Percentiles rank a stretch among this genome's conserved stretches.
phyloP scores from a whole-genome alignment of 1,139 yeast genomes.

The Saccharomyces hybrid region DNA sequence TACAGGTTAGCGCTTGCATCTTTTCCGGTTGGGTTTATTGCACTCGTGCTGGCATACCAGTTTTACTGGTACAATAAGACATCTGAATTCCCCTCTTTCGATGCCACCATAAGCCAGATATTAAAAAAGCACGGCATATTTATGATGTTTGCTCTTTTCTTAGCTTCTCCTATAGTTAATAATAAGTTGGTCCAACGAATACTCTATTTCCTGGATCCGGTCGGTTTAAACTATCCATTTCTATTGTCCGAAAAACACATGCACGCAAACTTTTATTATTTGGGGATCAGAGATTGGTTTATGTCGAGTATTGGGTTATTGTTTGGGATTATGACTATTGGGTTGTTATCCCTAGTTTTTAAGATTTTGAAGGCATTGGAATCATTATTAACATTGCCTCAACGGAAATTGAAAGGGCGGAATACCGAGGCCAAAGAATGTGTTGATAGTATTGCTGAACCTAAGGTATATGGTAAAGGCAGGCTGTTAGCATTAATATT shows the following conservation, averaged over 20 bases:
- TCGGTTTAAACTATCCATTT: slow-evolving; percentile 37
- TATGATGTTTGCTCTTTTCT: slow-evolving; percentile 19
- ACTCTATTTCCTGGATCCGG: slow-evolving; percentile 49
- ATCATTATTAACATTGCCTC: slow-evolving; percentile 1
- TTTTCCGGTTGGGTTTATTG: slow-evolving; percentile 45
- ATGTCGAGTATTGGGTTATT: slow-evolving; percentile 55
- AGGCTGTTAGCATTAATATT: slow-evolving; percentile 35
- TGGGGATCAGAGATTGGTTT: slow-evolving; percentile 58
- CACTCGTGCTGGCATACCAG: slow-evolving; percentile 43
- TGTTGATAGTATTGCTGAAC: not conserved
- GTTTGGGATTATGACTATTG: slow-evolving; percentile 46
- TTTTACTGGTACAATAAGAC: slow-evolving; percentile 35
- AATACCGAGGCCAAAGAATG: not conserved
- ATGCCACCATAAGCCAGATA: slow-evolving; percentile 38
- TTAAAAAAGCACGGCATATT: slow-evolving; percentile 23
- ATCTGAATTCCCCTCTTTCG: slow-evolving; percentile 46
- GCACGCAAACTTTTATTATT: slow-evolving; percentile 41
- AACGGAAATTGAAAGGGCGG: not conserved
- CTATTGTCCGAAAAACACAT: slow-evolving; percentile 20
- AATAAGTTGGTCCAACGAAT: slow-evolving; percentile 26
- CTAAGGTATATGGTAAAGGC: slow-evolving; percentile 18
- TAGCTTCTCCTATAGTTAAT: slow-evolving; percentile 39
- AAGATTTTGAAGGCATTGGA: slow-evolving; percentile 13
- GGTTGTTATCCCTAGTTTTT: slow-evolving; percentile 34
- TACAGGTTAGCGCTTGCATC: slow-evolving; percentile 58